Evolutionary conservation across 208 protist genomes (phyloP).

Genomic region (Paratrypanosoma confusum): DNA sequence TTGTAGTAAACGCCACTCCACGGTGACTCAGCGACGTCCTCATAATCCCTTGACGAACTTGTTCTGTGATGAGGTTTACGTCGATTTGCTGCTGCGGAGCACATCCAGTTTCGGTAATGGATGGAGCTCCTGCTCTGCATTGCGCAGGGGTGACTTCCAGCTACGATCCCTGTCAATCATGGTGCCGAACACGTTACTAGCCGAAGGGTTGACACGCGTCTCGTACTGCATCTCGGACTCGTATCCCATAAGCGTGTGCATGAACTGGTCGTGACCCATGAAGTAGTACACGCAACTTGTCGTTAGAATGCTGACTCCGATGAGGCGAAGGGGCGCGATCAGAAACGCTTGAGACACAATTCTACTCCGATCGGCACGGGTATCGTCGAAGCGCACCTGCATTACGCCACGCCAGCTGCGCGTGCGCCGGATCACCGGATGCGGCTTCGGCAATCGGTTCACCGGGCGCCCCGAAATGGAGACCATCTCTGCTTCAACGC

Average conservation of each 20-base stretch:
- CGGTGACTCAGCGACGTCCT: too few relatives aligned
- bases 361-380: conserved; percentile 46
- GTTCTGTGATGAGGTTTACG: conserved; percentile 7
- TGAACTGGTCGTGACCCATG: conserved; percentile 73
- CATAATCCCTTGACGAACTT: too few relatives aligned
- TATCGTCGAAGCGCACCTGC: conserved; percentile 83
- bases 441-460: conserved; percentile 6
- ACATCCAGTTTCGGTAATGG: conserved; percentile 66
- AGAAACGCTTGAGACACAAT: conserved; percentile 48
- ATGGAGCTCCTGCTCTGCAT: conserved; percentile 65
- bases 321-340: conserved; percentile 64
- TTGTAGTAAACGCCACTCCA: too few relatives aligned
- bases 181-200: conserved; percentile 22
- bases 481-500: too few relatives aligned
- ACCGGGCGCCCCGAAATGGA: conserved; percentile 13
- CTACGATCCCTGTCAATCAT: conserved; percentile 43
- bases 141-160: conserved; percentile 64
- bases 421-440: conserved; percentile 69
- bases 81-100: conserved; percentile 56
- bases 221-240: conserved; percentile 88
- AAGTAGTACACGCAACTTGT: conserved; percentile 43
- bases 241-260: conserved; percentile 75
- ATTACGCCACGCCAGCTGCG: conserved; percentile 85
- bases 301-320: conserved; percentile 42
- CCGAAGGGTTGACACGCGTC: conserved; percentile 58